These are phyloP conservation scores for Lecanicillium sp. DNA, from an alignment of 2,329 filamentous ascomycete genomes.

Conservation along the genomic window DNA sequence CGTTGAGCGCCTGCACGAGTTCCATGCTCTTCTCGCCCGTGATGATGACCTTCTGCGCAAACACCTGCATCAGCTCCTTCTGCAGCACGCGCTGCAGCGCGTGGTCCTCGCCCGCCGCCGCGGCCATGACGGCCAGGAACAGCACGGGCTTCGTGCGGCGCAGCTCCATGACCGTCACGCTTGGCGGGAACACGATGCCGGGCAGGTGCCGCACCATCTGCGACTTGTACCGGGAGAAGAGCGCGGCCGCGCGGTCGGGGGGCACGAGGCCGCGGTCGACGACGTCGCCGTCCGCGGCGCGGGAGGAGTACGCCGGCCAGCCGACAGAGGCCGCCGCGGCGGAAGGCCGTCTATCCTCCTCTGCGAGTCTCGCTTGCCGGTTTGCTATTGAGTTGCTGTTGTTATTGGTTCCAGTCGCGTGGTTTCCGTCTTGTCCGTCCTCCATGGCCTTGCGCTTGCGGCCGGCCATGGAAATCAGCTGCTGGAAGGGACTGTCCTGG, in stretches of 20 bases:
- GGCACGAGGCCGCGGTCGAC: conserved; percentile 56
- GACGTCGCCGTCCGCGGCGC: conserved; percentile 37
- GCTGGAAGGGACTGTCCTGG: conserved; percentile 10
- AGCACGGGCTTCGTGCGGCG: conserved; percentile 56
- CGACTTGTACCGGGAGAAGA: conserved; percentile 54
- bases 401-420: conserved; percentile 13
- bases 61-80: conserved; percentile 62
- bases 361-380: background rate
- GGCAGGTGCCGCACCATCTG: conserved; percentile 58
- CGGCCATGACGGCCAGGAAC: conserved; percentile 66
- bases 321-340: conserved; percentile 11
- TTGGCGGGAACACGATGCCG: conserved; percentile 52
- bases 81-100: conserved; percentile 56
- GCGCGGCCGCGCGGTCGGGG: conserved; percentile 45
- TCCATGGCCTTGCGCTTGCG: conserved; percentile 26
- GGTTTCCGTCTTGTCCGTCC: conserved; percentile 6
- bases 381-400: background rate
- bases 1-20: conserved; percentile 69
- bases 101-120: conserved; percentile 53
- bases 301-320: conserved; percentile 19
- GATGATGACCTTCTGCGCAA: conserved; percentile 69
- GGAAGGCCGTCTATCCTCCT: conserved; percentile 10
- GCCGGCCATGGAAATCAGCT: conserved; percentile 17
- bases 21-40: conserved; percentile 77
- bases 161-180: conserved; percentile 48